A percentile compares a stretch with the other conserved stretches of the same genome.
phyloP scores from a whole-genome alignment of 1,284 basidiomycete species.

The Stygiomarasmius scandens region DNA sequence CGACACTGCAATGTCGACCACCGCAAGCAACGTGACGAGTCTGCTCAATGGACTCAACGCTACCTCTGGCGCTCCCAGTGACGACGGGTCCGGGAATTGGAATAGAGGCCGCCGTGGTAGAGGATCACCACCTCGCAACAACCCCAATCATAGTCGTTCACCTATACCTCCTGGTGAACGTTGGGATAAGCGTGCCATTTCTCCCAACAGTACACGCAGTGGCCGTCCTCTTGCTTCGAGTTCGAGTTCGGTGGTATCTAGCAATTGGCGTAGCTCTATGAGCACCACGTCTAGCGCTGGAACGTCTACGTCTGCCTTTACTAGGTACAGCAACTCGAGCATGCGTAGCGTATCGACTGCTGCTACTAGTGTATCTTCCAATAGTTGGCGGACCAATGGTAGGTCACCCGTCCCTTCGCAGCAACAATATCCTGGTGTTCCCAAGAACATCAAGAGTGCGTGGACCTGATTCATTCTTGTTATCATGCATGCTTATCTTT shows the following conservation, averaged over 20 bases:
- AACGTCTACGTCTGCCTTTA: slow-evolving; percentile 71
- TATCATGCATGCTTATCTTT: slow-evolving; percentile 3
- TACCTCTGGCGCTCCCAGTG: slow-evolving; percentile 24
- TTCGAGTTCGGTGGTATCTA: slow-evolving; percentile 60
- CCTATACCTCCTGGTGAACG: slow-evolving; percentile 21
- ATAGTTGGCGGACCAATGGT: slow-evolving; percentile 63
- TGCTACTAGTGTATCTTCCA: slow-evolving; percentile 73
- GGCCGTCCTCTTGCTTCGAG: slow-evolving; percentile 55
- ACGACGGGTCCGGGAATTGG: slow-evolving; percentile 39
- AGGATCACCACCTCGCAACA: slow-evolving; percentile 23
- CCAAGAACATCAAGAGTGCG: slow-evolving; percentile 81
- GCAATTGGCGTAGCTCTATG: slow-evolving; percentile 77
- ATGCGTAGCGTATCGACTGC: slow-evolving; percentile 71
- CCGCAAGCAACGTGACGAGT: slow-evolving; percentile 69
- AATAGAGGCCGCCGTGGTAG: slow-evolving; percentile 41
- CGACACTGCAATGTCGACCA: slow-evolving; percentile 49
- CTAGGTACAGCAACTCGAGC: slow-evolving; percentile 77
- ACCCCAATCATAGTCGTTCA: slow-evolving; percentile 9
- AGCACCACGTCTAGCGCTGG: slow-evolving; percentile 67
- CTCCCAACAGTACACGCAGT: slow-evolving; percentile 58
- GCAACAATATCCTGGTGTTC: slow-evolving; percentile 40
- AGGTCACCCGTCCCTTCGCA: slow-evolving; percentile 30
- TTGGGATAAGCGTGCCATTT: slow-evolving; percentile 43
- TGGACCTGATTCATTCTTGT: slow-evolving; percentile 22
- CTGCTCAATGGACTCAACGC: slow-evolving; percentile 70